phyloP scores from a whole-genome alignment of 1,139 yeast genomes.

The Geotrichum bryndzae region DNA sequence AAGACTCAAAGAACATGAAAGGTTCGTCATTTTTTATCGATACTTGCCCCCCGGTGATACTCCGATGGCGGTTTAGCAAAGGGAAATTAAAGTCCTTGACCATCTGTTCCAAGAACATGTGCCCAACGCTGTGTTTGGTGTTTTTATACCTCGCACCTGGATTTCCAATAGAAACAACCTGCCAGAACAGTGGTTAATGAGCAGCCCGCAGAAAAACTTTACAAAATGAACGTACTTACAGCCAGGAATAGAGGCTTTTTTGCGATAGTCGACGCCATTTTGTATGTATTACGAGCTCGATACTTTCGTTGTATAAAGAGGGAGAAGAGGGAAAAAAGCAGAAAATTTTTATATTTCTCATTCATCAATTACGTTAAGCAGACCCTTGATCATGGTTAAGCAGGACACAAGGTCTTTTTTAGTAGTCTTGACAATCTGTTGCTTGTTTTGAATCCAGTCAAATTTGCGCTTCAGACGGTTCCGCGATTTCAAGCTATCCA shows the following conservation, averaged over 20 bases:
- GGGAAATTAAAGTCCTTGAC: conserved; percentile 14
- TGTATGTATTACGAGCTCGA: conserved; percentile 19
- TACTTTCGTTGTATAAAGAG: background rate
- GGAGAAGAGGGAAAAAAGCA: background rate
- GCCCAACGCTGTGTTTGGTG: conserved; percentile 80
- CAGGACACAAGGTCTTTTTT: conserved; percentile 14
- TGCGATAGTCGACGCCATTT: conserved; percentile 4
- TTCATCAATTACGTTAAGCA: conserved; percentile 12
- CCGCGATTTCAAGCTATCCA: conserved; percentile 15
- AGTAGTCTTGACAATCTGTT: conserved; percentile 8
- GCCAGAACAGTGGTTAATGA: background rate
- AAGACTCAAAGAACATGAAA: conserved; percentile 43
- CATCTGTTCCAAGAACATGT: conserved; percentile 38
- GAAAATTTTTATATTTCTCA: background rate
- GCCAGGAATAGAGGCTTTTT: conserved; percentile 7
- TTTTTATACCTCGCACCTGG: conserved; percentile 57
- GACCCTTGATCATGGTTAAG: conserved; percentile 15
- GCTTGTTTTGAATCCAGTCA: conserved; percentile 16
- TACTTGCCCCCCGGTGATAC: conserved; percentile 20
- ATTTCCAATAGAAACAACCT: conserved; percentile 57
- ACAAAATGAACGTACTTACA: conserved; percentile 3
- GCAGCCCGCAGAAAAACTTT: background rate
- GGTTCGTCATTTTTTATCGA: conserved; percentile 1
- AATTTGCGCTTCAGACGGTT: conserved; percentile 15
- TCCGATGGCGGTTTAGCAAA: conserved; percentile 17